Evolutionary conservation across 2,329 filamentous ascomycete species (phyloP), one percentile per base, ranked within the genome.

Genomic region (Didymella exigua): DNA sequence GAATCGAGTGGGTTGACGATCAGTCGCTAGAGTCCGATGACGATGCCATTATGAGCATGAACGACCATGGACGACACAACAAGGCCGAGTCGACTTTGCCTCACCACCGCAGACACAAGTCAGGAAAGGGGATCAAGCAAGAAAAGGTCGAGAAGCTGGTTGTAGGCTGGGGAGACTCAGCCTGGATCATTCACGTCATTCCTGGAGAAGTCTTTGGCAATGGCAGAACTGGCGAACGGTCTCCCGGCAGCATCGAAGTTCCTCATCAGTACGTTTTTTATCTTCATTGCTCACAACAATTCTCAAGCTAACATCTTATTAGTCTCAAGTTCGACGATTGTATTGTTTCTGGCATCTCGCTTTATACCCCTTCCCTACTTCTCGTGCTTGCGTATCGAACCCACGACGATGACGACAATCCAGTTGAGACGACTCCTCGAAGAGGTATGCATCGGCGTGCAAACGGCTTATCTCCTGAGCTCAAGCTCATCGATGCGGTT

Each of bases 131-230:
- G 30, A 67, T 26, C 33, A 67, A 62, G 31, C 74, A 72, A 54
- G 68, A 71, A 45, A 74, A 72, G 50, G 59, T 76, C 1, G 93
- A 98, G 74, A 90, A 93, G 66, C 79, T 98, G 18, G 79, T 99
- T 7, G 89, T 99, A 21, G 95, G 95, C 9, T 99, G 96, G 95
- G 95, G 95, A 58, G 89, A 93, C 54, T 96, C 90, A 1, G 91
- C 96, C 49, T 99, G 95, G 95, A 88, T 99, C 46, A 88, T 99
- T 49, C 89, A 97, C 73, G 89, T 99, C 16, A 89, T 93, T 70
- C 87, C 90, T 5, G 89, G 89, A 13, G 85, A 86, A n/a, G 46
- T 54, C 5, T 72, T 84, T 37, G 86, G 86, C 4, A 77, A 84
- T 41, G 89, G 86, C 27, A 90, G 86, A 68, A 84, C 82, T 29